Base-by-base conservation (phyloP, 1,284 basidiomycete genomes). In the Rhodofomes roseus region DNA sequence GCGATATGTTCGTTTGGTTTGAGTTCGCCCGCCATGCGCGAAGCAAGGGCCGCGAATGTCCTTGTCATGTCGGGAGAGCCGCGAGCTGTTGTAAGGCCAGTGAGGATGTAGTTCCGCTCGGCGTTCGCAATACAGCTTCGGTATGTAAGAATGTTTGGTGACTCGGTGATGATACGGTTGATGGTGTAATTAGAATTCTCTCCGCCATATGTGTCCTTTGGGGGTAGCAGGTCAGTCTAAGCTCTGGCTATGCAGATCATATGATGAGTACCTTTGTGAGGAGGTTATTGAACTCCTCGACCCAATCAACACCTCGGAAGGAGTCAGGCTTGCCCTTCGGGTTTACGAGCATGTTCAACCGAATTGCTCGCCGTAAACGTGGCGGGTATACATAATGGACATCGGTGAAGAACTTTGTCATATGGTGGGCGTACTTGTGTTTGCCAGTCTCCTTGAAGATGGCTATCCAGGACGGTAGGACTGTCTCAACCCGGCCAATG, bases 401-500 rank as follows among this genome's bases (percentile, higher is more conserved):
- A 36, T 73, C 61, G 1, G 60, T 55, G 14, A 73, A 29, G 46
- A 70, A 73, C 1, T 54, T 58, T 6, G 58, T 14, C 58, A 73
- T 67, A 8, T 73, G 64, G 0, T 57, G 48, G 0, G 72, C 70
- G 60, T 78, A 77, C 56, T 77, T 77, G 53, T 74, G 71, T 61
- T 77, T 77, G 7, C 74, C 70, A 0, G 59, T 61, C 0, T 59
- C 70, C 0, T 53, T 54, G 59, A 76, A 77, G 3, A 76, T 65
- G 12, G 46, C 62, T 1, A 71, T 68, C 76, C 75, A 77, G 0
- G 62, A 60, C 3, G 67, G 8, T 34, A 77, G 65, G 0, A 64
- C 54, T 0, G 60, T 59, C 57, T 77, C 73, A 1, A 77, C 55
- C 0, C 68, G 67, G 0, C 75, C 74, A 58, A 79, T 74, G 52